phyloP scores from a whole-genome alignment of 495 filamentous ascomycete genomes.

The Physcia stellaris region DNA sequence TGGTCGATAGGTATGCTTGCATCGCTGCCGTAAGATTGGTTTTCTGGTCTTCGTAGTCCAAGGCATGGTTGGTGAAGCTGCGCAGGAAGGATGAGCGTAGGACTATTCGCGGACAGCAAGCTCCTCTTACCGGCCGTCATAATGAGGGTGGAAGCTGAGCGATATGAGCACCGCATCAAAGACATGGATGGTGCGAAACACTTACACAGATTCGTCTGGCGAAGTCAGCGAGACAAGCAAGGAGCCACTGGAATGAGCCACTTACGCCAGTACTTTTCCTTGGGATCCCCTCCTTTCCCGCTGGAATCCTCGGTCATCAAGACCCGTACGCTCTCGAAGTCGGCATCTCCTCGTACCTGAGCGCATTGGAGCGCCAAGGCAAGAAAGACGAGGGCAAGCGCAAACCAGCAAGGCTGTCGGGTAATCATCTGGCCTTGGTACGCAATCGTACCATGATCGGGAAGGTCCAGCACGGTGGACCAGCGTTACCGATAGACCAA shows the following conservation, averaged over 20 bases:
- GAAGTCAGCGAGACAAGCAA: constrained; percentile 8
- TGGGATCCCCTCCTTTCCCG: constrained; percentile 30
- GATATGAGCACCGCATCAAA: background rate
- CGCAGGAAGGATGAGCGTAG: background rate
- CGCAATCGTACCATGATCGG: too few species aligned
- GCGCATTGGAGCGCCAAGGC: constrained; percentile 2
- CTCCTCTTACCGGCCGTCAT: constrained; percentile 41
- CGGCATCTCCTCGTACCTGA: constrained; percentile 13
- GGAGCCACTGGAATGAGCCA: constrained; percentile 1
- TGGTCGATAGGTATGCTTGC: constrained; percentile 40
- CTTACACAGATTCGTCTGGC: constrained; percentile 43
- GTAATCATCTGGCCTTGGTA: too few species aligned
- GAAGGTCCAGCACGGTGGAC: too few species aligned
- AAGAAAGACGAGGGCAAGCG: background rate
- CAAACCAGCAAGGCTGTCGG: background rate
- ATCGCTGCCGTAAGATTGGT: constrained; percentile 35
- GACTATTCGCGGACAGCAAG: background rate
- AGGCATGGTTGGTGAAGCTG: constrained; percentile 30
- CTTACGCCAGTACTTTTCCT: constrained; percentile 49
- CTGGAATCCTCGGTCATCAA: constrained; percentile 33
- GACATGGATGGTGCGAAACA: constrained; percentile 1
- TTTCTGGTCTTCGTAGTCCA: constrained; percentile 33
- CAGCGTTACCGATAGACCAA: too few species aligned
- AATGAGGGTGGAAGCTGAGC: constrained; percentile 44
- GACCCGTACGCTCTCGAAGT: constrained; percentile 31